Evolutionary conservation across 148 eudicot species (phyloP).

Genomic region (Pharnaceum exiguum): DNA sequence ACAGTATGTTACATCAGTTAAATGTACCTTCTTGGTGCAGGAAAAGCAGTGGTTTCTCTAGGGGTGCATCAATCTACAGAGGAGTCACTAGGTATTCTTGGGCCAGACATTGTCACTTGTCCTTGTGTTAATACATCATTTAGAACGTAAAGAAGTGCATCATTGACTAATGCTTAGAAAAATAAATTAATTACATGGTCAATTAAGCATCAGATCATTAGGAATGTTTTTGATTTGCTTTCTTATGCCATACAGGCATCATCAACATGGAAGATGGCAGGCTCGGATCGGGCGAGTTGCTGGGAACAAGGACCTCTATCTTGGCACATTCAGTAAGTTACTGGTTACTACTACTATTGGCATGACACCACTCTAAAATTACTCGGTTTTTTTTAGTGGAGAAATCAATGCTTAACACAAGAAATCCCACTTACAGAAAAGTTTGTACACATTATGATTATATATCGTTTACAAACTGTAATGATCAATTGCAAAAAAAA

Average conservation of each 20-base stretch:
- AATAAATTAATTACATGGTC: too few relatives aligned
- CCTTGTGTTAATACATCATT: too few relatives aligned
- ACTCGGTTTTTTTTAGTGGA: too few relatives aligned
- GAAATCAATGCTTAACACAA: too few relatives aligned
- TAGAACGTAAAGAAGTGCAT: too few relatives aligned
- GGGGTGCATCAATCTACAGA: constrained; percentile 93
- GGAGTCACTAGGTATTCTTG: constrained; percentile 99
- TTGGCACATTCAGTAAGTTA: constrained; percentile 88
- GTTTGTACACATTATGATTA: too few relatives aligned
- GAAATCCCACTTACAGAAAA: too few relatives aligned
- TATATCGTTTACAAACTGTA: too few relatives aligned
- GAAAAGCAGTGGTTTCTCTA: constrained; percentile 95
- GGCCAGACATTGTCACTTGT: too few relatives aligned
- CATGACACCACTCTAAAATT: too few relatives aligned
- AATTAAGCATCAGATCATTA: too few relatives aligned
- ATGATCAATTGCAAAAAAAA: constrained; percentile 18
- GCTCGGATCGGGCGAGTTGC: constrained; percentile 96
- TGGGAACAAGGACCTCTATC: constrained; percentile 90
- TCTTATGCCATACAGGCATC: constrained; percentile 72
- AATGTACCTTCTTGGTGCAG: constrained; percentile 27
- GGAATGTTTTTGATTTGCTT: constrained; percentile 7
- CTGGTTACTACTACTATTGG: not conserved
- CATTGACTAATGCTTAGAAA: too few relatives aligned
- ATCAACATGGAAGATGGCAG: constrained; percentile 98
- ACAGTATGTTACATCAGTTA: not conserved